Conservation (phyloP, 768 basidiomycete genomes). For the Mycena epipterygia region DNA sequence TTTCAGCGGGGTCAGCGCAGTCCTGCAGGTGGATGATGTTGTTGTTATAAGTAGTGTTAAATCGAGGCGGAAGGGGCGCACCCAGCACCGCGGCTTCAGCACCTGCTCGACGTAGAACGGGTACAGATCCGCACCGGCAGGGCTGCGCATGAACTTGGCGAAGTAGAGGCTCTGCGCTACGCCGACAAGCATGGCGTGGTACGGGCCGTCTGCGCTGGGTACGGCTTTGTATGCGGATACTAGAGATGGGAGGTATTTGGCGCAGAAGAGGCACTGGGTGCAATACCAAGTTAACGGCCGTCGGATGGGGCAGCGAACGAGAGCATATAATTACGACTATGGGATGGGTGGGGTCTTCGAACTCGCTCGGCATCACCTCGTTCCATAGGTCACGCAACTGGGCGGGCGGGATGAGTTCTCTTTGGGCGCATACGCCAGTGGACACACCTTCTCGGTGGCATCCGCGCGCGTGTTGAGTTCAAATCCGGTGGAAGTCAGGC, state of each 20-base stretch:
- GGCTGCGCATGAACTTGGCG: conserved; percentile 8
- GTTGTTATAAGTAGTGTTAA: neutral
- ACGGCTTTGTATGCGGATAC: conserved; percentile 4
- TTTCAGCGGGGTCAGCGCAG: neutral
- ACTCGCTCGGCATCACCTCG: conserved; percentile 8
- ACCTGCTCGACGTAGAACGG: neutral
- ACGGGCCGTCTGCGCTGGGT: neutral
- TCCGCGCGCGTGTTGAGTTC: neutral
- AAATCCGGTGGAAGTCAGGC: neutral
- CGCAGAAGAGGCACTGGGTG: conserved; percentile 9
- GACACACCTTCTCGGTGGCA: conserved; percentile 14
- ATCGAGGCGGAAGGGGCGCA: neutral
- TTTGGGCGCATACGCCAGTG: neutral
- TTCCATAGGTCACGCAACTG: conserved; percentile 8
- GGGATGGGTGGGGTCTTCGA: conserved; percentile 2
- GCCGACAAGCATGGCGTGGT: neutral
- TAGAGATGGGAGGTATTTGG: conserved; percentile 5
- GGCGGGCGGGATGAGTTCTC: neutral
- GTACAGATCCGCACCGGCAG: neutral
- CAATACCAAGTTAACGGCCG: neutral
- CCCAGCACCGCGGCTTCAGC: neutral
- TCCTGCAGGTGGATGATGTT: neutral
- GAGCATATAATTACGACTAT: neutral
- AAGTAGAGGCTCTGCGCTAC: conserved; percentile 1
- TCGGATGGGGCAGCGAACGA: neutral